phyloP scores from a whole-genome alignment of 2,329 filamentous ascomycete species.

The Drechslera avenae region DNA sequence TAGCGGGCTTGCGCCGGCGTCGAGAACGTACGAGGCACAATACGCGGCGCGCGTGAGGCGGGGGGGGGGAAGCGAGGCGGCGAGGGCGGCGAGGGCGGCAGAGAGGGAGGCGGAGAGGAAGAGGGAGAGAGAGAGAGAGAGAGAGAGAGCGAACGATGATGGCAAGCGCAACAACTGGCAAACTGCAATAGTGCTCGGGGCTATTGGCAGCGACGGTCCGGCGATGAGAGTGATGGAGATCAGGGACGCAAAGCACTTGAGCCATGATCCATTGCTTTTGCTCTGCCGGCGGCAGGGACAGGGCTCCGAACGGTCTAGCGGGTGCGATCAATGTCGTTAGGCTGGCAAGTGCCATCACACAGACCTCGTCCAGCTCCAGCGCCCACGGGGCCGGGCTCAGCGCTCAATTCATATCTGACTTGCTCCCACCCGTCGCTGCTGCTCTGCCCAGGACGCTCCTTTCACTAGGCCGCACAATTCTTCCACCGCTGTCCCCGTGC shows the following conservation, averaged over 20 bases:
- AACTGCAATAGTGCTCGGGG: too few species aligned
- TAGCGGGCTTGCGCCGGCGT: slow-evolving; percentile 18
- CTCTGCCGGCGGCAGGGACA: slow-evolving; percentile 12
- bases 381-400: slow-evolving; percentile 16
- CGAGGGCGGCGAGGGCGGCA: too few species aligned
- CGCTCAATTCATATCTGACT: slow-evolving; percentile 16
- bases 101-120: background rate
- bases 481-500: slow-evolving; percentile 4
- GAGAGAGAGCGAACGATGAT: too few species aligned
- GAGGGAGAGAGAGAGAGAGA: too few species aligned
- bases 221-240: background rate
- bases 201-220: too few species aligned
- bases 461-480: slow-evolving; percentile 12
- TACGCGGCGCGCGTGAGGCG: background rate
- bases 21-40: slow-evolving; percentile 5
- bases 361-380: slow-evolving; percentile 21
- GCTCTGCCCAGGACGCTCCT: slow-evolving; percentile 6
- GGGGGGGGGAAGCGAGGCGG: too few species aligned
- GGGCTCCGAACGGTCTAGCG: slow-evolving; percentile 18
- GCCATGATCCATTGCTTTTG: background rate
- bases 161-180: too few species aligned
- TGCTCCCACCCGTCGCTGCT: slow-evolving; percentile 6
- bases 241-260: slow-evolving; percentile 8
- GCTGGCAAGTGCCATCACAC: slow-evolving; percentile 24
- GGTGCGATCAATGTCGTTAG: slow-evolving; percentile 11